These are phyloP conservation scores for Thermothielavioides terrestris DNA, from an alignment of 495 filamentous ascomycete species.

Conservation along the genomic window DNA sequence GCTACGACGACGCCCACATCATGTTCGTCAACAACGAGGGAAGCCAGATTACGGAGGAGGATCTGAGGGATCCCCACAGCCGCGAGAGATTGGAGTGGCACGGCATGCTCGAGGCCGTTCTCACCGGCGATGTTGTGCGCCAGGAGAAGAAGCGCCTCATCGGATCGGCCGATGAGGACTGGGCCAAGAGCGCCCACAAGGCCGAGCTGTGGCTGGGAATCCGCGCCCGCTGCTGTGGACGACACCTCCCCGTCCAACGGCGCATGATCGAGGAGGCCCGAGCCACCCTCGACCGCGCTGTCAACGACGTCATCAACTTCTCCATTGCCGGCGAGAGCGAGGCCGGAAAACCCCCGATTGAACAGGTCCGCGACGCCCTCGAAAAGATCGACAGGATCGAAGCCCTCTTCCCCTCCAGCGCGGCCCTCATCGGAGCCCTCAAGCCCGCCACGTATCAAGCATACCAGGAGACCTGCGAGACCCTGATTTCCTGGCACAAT, in stretches of 20 bases:
- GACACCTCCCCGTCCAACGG: conserved; percentile 71
- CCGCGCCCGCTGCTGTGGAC: conserved; percentile 69
- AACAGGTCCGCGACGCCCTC: conserved; percentile 85
- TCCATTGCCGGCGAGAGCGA: conserved; percentile 90
- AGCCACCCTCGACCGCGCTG: conserved; percentile 52
- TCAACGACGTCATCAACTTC: conserved; percentile 85
- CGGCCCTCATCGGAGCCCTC: conserved; percentile 61
- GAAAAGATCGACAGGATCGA: conserved; percentile 82
- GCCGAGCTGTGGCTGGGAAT: conserved; percentile 87
- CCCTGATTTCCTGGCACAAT: conserved; percentile 92
- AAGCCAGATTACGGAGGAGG: conserved; percentile 77
- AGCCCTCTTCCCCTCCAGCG: conserved; percentile 69
- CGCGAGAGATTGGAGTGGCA: conserved; percentile 95
- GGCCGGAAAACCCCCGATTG: conserved; percentile 72
- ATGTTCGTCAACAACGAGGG: conserved; percentile 79
- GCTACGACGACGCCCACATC: conserved; percentile 86
- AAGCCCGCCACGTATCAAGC: conserved; percentile 62
- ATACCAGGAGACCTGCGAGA: conserved; percentile 71
- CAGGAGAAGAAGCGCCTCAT: conserved; percentile 95
- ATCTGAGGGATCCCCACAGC: conserved; percentile 79
- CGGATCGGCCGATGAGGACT: conserved; percentile 65
- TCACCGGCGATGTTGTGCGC: conserved; percentile 93
- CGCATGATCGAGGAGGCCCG: conserved; percentile 77
- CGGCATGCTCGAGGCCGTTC: conserved; percentile 87
- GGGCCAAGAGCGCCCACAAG: conserved; percentile 61